Evolutionary conservation across 352 stramenopile genomes (phyloP).

Genomic region (Pythium phragmiticola): DNA sequence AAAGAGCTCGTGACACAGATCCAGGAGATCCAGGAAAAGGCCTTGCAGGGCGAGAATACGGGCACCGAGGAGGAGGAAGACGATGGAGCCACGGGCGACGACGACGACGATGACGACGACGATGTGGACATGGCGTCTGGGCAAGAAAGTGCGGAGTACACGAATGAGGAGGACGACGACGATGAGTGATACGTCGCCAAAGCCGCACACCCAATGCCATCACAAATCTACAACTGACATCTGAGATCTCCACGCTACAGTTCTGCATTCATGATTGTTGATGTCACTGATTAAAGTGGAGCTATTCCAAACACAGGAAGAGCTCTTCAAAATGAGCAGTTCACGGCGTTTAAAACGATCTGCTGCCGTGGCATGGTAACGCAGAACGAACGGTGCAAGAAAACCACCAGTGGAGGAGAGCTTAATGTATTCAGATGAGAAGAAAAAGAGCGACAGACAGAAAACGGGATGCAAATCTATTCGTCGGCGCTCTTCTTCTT

Average conservation of each 20-base stretch:
- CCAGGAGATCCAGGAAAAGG: conserved; percentile 59
- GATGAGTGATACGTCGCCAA: conserved; percentile 22
- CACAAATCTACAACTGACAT: neutral
- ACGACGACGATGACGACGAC: conserved; percentile 27
- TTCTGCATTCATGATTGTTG: neutral
- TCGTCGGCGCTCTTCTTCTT: conserved; percentile 47
- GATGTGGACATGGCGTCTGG: conserved; percentile 4
- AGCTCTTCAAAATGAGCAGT: too few relatives aligned
- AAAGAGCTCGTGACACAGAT: conserved; percentile 71
- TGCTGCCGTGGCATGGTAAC: neutral
- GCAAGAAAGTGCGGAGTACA: conserved; percentile 25
- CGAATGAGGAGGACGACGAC: conserved; percentile 29
- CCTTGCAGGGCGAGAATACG: conserved; percentile 46
- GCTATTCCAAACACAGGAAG: too few relatives aligned
- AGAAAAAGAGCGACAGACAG: conserved; percentile 8
- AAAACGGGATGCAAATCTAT: conserved; percentile 37
- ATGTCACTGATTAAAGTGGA: too few relatives aligned
- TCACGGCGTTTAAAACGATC: too few relatives aligned
- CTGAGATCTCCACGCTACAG: neutral
- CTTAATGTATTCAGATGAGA: conserved; percentile 29
- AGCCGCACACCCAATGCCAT: neutral
- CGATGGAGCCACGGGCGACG: conserved; percentile 22
- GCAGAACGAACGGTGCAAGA: neutral
- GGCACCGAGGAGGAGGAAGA: conserved; percentile 46
- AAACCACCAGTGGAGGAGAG: neutral